Conservation (phyloP, 352 stramenopile species). For the Globisporangium nodosum region DNA sequence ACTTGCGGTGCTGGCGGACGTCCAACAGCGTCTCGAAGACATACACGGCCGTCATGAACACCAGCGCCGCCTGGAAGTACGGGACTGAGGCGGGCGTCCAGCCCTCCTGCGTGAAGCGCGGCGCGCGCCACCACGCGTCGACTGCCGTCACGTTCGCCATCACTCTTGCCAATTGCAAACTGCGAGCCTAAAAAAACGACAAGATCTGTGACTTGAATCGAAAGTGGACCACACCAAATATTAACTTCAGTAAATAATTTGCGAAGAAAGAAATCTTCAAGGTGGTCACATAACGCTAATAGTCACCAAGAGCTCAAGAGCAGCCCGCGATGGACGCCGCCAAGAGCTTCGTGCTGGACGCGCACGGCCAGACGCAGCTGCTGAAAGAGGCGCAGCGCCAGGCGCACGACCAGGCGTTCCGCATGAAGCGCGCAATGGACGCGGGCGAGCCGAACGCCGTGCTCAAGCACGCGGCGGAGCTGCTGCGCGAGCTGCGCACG, state of each 20-base stretch:
- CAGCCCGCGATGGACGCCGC: conserved; percentile 5
- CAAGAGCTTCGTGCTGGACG: conserved; percentile 49
- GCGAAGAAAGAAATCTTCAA: no score
- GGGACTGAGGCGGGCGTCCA: conserved; percentile 44
- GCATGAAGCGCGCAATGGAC: conserved; percentile 84
- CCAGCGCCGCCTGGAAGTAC: conserved; percentile 72
- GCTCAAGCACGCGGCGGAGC: conserved; percentile 75
- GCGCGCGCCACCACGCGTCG: conserved; percentile 37
- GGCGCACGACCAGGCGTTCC: conserved; percentile 72
- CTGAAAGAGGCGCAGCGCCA: conserved; percentile 70
- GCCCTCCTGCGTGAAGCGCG: conserved; percentile 48
- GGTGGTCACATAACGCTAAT: no score
- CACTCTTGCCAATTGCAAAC: neutral
- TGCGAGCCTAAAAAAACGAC: no score
- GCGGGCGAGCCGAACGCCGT: conserved; percentile 61
- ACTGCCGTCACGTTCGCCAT: neutral
- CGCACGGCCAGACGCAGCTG: conserved; percentile 59
- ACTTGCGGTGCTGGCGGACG: conserved; percentile 86
- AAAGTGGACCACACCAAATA: no score
- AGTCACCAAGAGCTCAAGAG: no score
- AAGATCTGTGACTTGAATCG: no score
- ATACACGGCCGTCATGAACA: conserved; percentile 90
- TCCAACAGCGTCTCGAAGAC: conserved; percentile 92
- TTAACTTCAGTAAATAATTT: no score
- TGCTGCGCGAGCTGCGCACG: conserved; percentile 84